A percentile compares a stretch with the other conserved stretches of the same genome.
Evolutionary conservation across 176 grass and related monocot species (phyloP).

Genomic region (Cymbopogon citratus): DNA sequence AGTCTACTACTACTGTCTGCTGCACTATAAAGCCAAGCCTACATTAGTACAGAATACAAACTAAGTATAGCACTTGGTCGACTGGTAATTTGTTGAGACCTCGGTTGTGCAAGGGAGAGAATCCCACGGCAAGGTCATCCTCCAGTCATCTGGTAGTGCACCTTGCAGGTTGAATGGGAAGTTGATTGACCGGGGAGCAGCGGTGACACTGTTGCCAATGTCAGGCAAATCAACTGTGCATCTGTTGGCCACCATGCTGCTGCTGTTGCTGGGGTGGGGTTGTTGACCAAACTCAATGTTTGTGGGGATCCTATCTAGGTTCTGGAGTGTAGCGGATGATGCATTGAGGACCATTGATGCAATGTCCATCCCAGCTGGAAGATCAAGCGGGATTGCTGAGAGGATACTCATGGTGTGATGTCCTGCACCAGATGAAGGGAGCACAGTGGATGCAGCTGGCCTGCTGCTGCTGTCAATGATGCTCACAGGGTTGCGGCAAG

Average conservation of each 20-base stretch:
- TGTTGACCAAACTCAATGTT: slow-evolving; percentile 61
- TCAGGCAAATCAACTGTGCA: slow-evolving; percentile 27
- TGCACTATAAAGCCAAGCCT: slow-evolving; percentile 29
- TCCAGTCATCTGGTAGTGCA: slow-evolving; percentile 67
- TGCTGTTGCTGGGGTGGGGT: slow-evolving; percentile 27
- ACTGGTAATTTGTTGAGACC: slow-evolving; percentile 48
- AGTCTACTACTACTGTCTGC: slow-evolving; percentile 2
- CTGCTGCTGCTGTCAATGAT: slow-evolving; percentile 44
- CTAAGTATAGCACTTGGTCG: slow-evolving; percentile 49
- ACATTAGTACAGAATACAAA: slow-evolving; percentile 27
- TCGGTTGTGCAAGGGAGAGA: slow-evolving; percentile 60
- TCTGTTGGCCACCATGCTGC: slow-evolving; percentile 29
- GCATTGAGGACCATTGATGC: slow-evolving; percentile 69
- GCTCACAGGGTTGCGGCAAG: slow-evolving; percentile 40
- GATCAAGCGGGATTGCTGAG: slow-evolving; percentile 40
- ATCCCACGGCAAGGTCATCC: slow-evolving; percentile 55
- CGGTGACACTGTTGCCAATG: slow-evolving; percentile 1
- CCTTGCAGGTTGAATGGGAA: slow-evolving; percentile 56
- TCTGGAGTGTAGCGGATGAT: slow-evolving; percentile 33
- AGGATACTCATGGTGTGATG: slow-evolving; percentile 42
- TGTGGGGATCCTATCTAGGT: slow-evolving; percentile 24
- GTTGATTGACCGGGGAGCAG: slow-evolving; percentile 13
- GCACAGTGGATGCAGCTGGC: slow-evolving; percentile 25
- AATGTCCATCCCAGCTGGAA: slow-evolving; percentile 46
- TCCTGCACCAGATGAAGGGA: slow-evolving; percentile 23